A percentile compares a stretch with the other conserved stretches of the same genome.
phyloP scores from a whole-genome alignment of 2,329 filamentous ascomycete species.

The Aaosphaeria arxii region DNA sequence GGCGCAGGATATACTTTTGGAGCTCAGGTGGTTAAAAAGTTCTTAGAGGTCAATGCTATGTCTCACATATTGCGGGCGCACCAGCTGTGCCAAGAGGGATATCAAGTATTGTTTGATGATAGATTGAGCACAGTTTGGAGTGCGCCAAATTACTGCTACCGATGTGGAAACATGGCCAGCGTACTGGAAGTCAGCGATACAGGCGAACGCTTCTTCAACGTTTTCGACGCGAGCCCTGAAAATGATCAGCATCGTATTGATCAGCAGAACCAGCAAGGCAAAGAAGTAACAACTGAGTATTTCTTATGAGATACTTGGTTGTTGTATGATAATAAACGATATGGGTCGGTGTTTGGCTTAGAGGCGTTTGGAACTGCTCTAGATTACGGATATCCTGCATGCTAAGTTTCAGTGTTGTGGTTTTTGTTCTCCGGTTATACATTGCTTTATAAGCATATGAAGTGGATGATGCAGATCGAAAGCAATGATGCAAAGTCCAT shows the following conservation, averaged over 20 bases:
- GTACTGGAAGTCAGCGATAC: constrained; percentile 93
- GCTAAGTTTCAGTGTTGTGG: no score
- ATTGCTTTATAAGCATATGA: no score
- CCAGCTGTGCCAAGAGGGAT: constrained; percentile 96
- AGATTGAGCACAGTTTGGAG: constrained; percentile 96
- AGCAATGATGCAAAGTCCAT: no score
- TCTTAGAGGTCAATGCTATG: constrained; percentile 96
- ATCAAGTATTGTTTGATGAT: constrained; percentile 95
- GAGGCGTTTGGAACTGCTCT: constrained; percentile 6
- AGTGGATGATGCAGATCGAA: no score
- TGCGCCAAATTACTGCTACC: constrained; percentile 73
- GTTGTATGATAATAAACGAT: background rate
- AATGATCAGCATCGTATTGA: constrained; percentile 85
- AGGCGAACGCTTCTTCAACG: constrained; percentile 93
- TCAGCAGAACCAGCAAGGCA: constrained; percentile 72
- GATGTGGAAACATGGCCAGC: constrained; percentile 95
- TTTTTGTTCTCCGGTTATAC: no score
- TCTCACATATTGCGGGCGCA: constrained; percentile 97
- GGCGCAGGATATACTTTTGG: constrained; percentile 98
- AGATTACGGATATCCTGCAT: no score
- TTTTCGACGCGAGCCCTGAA: constrained; percentile 94
- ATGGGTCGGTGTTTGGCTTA: constrained; percentile 7
- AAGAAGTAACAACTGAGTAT: constrained; percentile 67
- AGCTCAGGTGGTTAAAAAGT: constrained; percentile 96
- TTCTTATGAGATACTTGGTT: constrained; percentile 53